Conservation (phyloP, 805 yeast species). For the Candida ovalis region DNA sequence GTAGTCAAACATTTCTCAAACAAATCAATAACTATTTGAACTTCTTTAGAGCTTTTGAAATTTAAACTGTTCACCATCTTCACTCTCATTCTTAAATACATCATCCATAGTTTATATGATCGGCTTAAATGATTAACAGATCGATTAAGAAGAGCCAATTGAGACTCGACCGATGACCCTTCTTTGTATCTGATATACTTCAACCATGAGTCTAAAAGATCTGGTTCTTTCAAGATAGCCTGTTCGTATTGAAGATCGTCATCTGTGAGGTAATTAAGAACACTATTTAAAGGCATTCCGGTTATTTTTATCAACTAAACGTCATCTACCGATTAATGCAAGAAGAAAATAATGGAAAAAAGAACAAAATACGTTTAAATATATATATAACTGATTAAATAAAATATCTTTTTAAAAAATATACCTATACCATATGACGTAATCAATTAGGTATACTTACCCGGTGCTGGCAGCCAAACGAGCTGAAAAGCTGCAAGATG, state of each 20-base stretch:
- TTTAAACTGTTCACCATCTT: not conserved
- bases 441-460: not conserved
- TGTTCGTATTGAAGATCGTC: slow-evolving; percentile 36
- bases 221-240: slow-evolving; percentile 32
- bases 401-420: too few relatives aligned
- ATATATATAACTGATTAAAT: too few relatives aligned
- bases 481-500: not conserved
- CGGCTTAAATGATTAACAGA: slow-evolving; percentile 42
- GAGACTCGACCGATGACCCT: slow-evolving; percentile 25
- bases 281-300: not conserved
- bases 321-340: not conserved
- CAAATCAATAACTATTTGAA: slow-evolving; percentile 18
- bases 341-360: not conserved
- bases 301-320: not conserved
- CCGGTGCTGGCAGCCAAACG: slow-evolving; percentile 1
- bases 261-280: slow-evolving; percentile 12
- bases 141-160: slow-evolving; percentile 48
- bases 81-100: slow-evolving; percentile 42
- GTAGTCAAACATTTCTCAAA: slow-evolving; percentile 46
- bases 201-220: slow-evolving; percentile 40
- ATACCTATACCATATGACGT: too few relatives aligned
- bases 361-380: not conserved
- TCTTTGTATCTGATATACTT: slow-evolving; percentile 38
- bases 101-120: slow-evolving; percentile 53
- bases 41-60: slow-evolving; percentile 4